Evolutionary conservation across 2,329 filamentous ascomycete species (phyloP), one percentile per base, ranked within the genome.

Genomic region (Aulographum hederae): DNA sequence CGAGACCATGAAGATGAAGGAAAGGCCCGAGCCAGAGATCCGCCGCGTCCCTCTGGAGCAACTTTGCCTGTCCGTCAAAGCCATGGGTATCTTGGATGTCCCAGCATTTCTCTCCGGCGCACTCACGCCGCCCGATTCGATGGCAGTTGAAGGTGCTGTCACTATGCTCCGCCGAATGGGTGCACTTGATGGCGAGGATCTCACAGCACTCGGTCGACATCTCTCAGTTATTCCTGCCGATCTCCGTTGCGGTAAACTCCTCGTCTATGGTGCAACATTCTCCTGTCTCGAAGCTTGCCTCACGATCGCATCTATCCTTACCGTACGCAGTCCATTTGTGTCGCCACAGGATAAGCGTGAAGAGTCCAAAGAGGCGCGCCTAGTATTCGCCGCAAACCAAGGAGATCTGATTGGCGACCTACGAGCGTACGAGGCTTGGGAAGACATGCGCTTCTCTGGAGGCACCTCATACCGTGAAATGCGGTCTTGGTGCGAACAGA

Each of bases 151-250:
- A 42, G 81, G 79, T 12, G 89, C 89, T 1, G 62, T 98, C 39
- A 68, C 63, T 40, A 63, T 92, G 34, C 63, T 98, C 3, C 67
- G 69, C 10, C 69, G 84, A 6, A 92, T 98, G 65, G 89, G 89
- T 18, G 86, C 85, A 1, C 63, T 95, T 11, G 80, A 89, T 42
- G 80, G 80, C 29, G 72, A 81, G 35, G 78, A 82, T 44, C 65
- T 98, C 26, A 95, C 89, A 0, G 84, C 85, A 3, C 72, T 98
- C 29, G 89, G 89, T 25, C 74, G 78, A 32, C 89, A 95, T 56
- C 63, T 98, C n/a, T 78, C 85, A 13, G 81, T 91, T 71, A 84
- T 98, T 31, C 89, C 89, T 2, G 81, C 86, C 1, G 89, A 98
- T 47, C 64, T 98, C 30, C 73, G 86, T 18, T 91, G 84, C 50